A percentile compares a stretch with the other conserved stretches of the same genome.
Conservation (phyloP, 768 basidiomycete genomes). For the Termitomyces heimii region DNA sequence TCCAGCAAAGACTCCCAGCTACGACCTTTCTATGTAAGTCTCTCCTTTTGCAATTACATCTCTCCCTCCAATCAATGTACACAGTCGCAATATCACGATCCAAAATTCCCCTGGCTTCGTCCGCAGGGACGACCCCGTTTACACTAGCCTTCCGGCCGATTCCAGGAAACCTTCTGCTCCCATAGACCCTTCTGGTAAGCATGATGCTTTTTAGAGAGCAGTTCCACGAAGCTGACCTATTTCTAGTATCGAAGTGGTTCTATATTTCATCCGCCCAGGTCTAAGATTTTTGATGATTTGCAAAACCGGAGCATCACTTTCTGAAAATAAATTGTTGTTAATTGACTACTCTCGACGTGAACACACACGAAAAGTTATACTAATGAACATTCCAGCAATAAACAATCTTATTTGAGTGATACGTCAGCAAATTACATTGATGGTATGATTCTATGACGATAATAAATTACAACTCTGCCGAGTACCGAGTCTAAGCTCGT, state of each 20-base stretch:
- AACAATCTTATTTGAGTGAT: not conserved
- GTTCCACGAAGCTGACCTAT: slow-evolving; percentile 3
- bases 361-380: not conserved
- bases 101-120: slow-evolving; percentile 69
- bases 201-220: not conserved
- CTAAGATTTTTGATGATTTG: slow-evolving; percentile 22
- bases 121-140: slow-evolving; percentile 52
- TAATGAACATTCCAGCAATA: not conserved
- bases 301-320: not conserved
- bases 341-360: not conserved
- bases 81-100: slow-evolving; percentile 77
- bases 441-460: slow-evolving; percentile 7
- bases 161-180: slow-evolving; percentile 82
- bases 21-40: slow-evolving; percentile 83
- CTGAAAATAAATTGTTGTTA: not conserved
- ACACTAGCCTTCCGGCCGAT: slow-evolving; percentile 66
- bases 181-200: slow-evolving; percentile 85
- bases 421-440: slow-evolving; percentile 7
- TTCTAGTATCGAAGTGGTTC: slow-evolving; percentile 85
- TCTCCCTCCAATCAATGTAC: slow-evolving; percentile 4
- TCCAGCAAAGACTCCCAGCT: slow-evolving; percentile 62
- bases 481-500: slow-evolving; percentile 19
- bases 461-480: slow-evolving; percentile 12
- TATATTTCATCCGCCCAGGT: slow-evolving; percentile 89
- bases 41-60: not conserved